Evolutionary conservation across 2,329 filamentous ascomycete species (phyloP).

Genomic region (Ceratocystis diversiconidia): DNA sequence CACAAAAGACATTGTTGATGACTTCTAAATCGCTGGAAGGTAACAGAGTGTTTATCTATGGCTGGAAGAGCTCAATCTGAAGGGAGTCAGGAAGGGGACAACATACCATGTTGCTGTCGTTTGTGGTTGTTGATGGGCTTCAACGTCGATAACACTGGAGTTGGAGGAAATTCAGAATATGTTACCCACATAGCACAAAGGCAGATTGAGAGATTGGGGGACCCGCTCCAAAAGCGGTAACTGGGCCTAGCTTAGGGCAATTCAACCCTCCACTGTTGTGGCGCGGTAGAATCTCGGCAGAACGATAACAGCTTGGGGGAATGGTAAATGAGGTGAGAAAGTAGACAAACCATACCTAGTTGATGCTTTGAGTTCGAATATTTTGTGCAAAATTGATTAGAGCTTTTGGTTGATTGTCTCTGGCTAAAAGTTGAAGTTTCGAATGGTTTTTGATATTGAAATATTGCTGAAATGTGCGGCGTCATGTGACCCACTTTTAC

Average conservation of each 20-base stretch:
- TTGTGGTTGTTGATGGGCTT: constrained; percentile 19
- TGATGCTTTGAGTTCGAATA: not conserved
- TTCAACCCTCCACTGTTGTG: constrained; percentile 17
- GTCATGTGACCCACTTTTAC: constrained; percentile 13
- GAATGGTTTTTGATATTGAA: not conserved
- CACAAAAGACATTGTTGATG: constrained; percentile 3
- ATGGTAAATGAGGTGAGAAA: not conserved
- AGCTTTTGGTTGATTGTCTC: not conserved
- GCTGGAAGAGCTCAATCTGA: not conserved
- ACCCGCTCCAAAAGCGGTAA: constrained; percentile 17
- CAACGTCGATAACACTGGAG: constrained; percentile 18
- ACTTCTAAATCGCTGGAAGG: constrained; percentile 1
- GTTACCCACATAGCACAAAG: constrained; percentile 18
- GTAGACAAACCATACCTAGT: not conserved
- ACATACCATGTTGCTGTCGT: constrained; percentile 19
- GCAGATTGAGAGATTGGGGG: constrained; percentile 18
- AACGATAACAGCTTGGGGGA: not conserved
- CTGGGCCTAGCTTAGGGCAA: constrained; percentile 17
- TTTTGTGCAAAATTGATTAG: not conserved
- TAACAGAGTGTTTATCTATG: constrained; percentile 1
- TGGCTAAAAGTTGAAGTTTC: no score
- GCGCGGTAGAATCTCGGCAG: constrained; percentile 16
- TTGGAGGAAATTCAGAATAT: constrained; percentile 19
- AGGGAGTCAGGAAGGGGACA: constrained; percentile 12
- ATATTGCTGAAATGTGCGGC: constrained; percentile 11